Conservation (phyloP, 2,329 filamentous ascomycete genomes). For the Plenodomus tracheiphilus region DNA sequence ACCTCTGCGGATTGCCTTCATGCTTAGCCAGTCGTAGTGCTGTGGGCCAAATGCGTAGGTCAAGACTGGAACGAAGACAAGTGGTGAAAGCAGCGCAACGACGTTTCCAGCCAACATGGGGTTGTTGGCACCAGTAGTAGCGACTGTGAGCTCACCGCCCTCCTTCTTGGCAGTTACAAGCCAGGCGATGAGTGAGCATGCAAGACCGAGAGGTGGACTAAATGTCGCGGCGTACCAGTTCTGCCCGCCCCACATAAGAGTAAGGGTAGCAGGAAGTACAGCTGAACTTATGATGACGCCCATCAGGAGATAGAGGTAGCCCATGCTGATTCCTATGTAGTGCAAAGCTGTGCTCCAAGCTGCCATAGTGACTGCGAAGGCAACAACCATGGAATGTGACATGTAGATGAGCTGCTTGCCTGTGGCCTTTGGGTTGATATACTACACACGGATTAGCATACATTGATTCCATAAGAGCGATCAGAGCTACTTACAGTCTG, state of each 20-base stretch:
- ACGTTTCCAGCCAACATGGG: slow-evolving; percentile 90
- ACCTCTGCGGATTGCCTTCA: slow-evolving; percentile 75
- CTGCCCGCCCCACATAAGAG: slow-evolving; percentile 79
- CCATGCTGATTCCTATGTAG: slow-evolving; percentile 61
- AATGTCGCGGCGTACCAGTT: slow-evolving; percentile 72
- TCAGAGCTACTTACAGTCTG: slow-evolving; percentile 55
- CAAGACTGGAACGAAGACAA: slow-evolving; percentile 73
- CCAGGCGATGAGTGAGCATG: slow-evolving; percentile 63
- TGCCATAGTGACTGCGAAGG: slow-evolving; percentile 79
- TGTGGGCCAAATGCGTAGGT: slow-evolving; percentile 68
- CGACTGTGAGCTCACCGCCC: slow-evolving; percentile 37
- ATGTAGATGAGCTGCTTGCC: slow-evolving; percentile 78
- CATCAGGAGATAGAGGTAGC: slow-evolving; percentile 87
- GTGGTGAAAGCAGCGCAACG: slow-evolving; percentile 73
- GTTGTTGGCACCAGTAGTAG: slow-evolving; percentile 65
- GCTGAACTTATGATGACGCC: slow-evolving; percentile 85
- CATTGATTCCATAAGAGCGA: background rate
- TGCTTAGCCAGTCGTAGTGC: slow-evolving; percentile 82
- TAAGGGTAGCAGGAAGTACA: slow-evolving; percentile 78
- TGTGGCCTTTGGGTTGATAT: slow-evolving; percentile 75
- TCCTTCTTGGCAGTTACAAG: slow-evolving; percentile 41
- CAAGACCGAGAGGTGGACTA: slow-evolving; percentile 69
- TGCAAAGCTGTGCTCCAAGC: slow-evolving; percentile 73
- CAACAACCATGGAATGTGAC: slow-evolving; percentile 72
- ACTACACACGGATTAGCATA: slow-evolving; percentile 70